Evolutionary conservation across 768 basidiomycete genomes (phyloP), one percentile per base, ranked within the genome.

Genomic region (Candolleomyces eurysporus): DNA sequence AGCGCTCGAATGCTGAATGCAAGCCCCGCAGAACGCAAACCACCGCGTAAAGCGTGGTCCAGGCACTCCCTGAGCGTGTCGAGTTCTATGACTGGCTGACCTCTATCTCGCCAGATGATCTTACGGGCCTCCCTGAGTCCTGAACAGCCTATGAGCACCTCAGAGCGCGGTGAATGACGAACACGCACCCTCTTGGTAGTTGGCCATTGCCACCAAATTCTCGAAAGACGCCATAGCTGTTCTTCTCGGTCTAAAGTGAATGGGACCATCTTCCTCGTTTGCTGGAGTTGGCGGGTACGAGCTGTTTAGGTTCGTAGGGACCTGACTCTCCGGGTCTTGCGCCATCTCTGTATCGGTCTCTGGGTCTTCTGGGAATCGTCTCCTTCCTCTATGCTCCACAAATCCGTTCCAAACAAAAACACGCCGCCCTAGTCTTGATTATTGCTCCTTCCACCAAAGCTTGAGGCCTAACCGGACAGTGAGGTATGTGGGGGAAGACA

Each of bases 1-100:
- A 88, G 87, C 0, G 93, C 90, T 21, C 96, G 83, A 39, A 96
- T 87, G 39, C 84, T 84, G 64, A 92, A 94, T 0, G 90, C 94
- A 17, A 98, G 78, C 0, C 86, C 72, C 14, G 87, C 90, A 22
- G 96, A 91, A 60, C 92, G 81, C 19, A 90, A 66, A 48, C 88
- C 90, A 17, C 93, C 92, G 21, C 78, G 74, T 6, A 81, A 77
- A 0, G 91, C 91, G 71, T 94, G 91, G 62, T 84, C 81, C 36
- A 91, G 65, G 66, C 91, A 90, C 60, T 86, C 84, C 70, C 82
- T 78, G 31, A 92, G 61, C 55, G 82, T 84, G 40, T 80, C 71
- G 22, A 95, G 67, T 63, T 92, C 88, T 0, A 80, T 85, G 0
- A 88, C 88, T 17, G 86, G 89, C 72, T 93, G 86, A 3, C 92